Percentiles rank a stretch among this genome's conserved stretches.
Evolutionary conservation across 164 flowering plant species (phyloP).

Genomic region (Liquidambar formosana): DNA sequence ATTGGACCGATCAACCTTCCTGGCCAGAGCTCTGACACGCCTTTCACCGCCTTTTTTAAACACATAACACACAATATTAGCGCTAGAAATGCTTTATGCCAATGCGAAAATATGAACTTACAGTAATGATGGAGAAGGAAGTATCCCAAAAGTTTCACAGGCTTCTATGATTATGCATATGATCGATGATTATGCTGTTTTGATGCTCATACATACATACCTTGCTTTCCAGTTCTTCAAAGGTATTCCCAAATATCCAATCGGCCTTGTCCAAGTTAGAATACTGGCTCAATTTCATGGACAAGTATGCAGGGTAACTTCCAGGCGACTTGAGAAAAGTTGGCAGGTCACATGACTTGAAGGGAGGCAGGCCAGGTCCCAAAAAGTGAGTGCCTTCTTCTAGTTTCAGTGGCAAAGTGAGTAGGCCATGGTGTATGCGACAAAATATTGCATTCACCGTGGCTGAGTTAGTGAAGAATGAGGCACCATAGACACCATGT

Average conservation of each 20-base stretch:
- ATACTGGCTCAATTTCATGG: constrained; percentile 36
- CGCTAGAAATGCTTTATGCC: neutral
- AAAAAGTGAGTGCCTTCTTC: constrained; percentile 12
- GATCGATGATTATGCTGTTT: too few relatives aligned
- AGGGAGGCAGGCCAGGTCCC: constrained; percentile 29
- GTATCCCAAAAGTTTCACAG: too few relatives aligned
- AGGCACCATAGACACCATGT: constrained; percentile 26
- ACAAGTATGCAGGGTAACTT: constrained; percentile 39
- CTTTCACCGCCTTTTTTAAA: constrained; percentile 27
- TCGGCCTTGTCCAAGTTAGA: constrained; percentile 37
- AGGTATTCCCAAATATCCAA: constrained; percentile 43
- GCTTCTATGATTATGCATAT: too few relatives aligned
- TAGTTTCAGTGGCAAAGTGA: constrained; percentile 26
- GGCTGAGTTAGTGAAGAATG: constrained; percentile 40
- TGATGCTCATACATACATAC: constrained; percentile 19
- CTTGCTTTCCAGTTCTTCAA: constrained; percentile 42
- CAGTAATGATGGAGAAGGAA: too few relatives aligned
- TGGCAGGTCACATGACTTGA: constrained; percentile 36
- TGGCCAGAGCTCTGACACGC: constrained; percentile 24
- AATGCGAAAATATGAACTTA: too few relatives aligned
- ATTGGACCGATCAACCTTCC: constrained; percentile 50
- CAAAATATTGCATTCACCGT: constrained; percentile 25
- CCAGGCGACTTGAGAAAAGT: constrained; percentile 31
- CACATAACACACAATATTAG: neutral
- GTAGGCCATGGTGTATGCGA: constrained; percentile 18